Evolutionary conservation across 1,139 yeast genomes (phyloP), one percentile per base, ranked within the genome.

Genomic region (Sugiyamaella xylanicola): DNA sequence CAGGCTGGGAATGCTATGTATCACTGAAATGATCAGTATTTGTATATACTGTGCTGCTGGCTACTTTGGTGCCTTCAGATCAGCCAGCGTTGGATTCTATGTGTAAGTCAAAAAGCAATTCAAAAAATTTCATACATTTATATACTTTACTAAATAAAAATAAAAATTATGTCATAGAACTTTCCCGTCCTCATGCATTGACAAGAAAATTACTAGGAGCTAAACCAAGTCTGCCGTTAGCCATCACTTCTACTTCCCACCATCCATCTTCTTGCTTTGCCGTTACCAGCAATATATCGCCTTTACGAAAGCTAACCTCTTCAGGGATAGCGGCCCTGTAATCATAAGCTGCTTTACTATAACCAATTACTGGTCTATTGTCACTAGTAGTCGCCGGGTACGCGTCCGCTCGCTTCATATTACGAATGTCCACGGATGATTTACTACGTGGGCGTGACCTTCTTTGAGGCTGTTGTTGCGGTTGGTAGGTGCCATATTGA

Each of bases 221-320:
- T 53, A 89, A 77, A 0, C 97, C 97, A 8, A 83, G 76, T 25
- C 78, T 78, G n/a, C 67, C 64, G 27, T 64, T 62, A 9, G 80
- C 81, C 7, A 81, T 76, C 52, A 86, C 82, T 68, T 90, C 96
- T 59, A 89, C 87, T 63, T 86, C 85, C 85, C 87, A 90, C 96
- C 97, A 90, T 36, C 91, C 90, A 66, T 90, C 96, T 54, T 86
- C 92, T 69, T 89, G 95, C 76, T 80, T 85, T 62, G 83, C 83
- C 22, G 87, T 72, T 13, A 90, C 82, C 59, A 84, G 78, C 70
- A 90, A 74, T n/a, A 82, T 69, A 76, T 91, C 95, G 55, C 86
- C 87, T 67, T 87, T 87, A 56, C 80, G 78, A 76, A 90, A 89
- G 16, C 78, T 74, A 9, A 89, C 78, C 65, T 90, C 97, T 49